Evolutionary conservation across 1,284 basidiomycete genomes (phyloP), one percentile per base, ranked within the genome.

Genomic region (Ganoderma sinense): DNA sequence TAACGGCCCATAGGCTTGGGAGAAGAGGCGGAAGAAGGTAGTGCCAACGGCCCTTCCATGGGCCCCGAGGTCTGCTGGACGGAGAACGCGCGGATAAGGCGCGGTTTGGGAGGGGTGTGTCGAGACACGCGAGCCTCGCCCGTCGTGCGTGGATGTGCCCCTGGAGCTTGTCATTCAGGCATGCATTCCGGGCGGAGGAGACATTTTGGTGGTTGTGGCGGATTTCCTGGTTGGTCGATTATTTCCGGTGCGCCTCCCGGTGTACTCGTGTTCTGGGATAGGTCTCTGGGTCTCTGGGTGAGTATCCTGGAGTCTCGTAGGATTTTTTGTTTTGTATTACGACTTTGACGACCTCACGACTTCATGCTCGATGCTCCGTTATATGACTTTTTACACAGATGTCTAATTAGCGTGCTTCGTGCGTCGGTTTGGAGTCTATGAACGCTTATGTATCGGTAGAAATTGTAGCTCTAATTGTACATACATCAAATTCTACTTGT

Each of bases 391-490:
- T 29, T 29, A 6, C 29, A 18, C 18, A 56, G 53, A 10, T 33
- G 53, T 33, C 29, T 43, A 40, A 20, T 23, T 26, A 26, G 43
- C 31, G 39, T 43, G 36, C 45, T 31, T 33, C 53, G 31, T 56
- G 29, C 29, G 53, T 56, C 53, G 53, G 31, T 13, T 4, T 11
- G 43, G 58, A 56, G 62, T 64, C 62, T 60, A 64, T n/a, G 67
- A 63, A 23, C 43, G 53, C 56, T 36, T 62, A 26, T 68, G 67
- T 68, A 68, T 68, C 62, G 62, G 62, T 68, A 68, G 41, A 39
- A 56, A 59, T 16, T 60, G 65, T 68, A 68, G 67, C 62, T 59
- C n/a, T 68, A 68, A 51, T 39, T 68, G 61, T 68, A 53, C 62
- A 64, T 68, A 63, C 51, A n/a, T 60, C 39, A 26, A 60, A 40